Percentiles rank a stretch among this genome's conserved stretches.
Evolutionary conservation across 768 basidiomycete species (phyloP).

Genomic region (Grammothele lineata): DNA sequence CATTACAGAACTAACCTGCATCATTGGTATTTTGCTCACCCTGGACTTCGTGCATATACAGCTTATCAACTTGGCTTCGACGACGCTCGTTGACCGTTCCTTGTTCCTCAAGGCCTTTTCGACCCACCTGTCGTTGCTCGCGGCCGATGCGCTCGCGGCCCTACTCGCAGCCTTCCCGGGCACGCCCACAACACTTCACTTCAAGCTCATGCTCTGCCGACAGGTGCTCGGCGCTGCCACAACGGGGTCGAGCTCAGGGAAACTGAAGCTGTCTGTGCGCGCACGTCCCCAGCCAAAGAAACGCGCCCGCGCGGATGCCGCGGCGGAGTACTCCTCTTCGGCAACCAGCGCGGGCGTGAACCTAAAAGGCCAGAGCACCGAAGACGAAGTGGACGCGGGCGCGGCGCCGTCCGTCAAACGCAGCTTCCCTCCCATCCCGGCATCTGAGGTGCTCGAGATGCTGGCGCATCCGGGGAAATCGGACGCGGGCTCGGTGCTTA

Average conservation of each 20-base stretch:
- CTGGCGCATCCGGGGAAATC: constrained; percentile 8
- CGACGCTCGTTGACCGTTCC: constrained; percentile 28
- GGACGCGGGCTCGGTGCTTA: constrained; percentile 4
- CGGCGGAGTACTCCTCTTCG: neutral
- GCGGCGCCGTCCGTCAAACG: constrained; percentile 1
- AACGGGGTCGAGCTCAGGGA: neutral
- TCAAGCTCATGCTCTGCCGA: constrained; percentile 28
- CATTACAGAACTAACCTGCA: too few relatives aligned
- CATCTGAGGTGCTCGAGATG: constrained; percentile 17
- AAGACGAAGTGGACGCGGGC: neutral
- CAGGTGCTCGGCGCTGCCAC: constrained; percentile 4
- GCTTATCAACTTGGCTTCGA: constrained; percentile 32
- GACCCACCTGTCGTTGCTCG: constrained; percentile 21
- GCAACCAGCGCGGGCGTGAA: too few relatives aligned
- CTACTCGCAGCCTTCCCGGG: constrained; percentile 24
- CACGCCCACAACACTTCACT: constrained; percentile 20
- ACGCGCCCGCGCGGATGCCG: constrained; percentile 12
- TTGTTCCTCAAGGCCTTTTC: constrained; percentile 29
- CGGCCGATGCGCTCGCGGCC: constrained; percentile 13
- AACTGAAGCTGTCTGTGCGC: constrained; percentile 19
- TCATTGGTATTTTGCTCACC: neutral
- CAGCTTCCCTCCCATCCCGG: constrained; percentile 12
- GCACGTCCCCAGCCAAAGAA: constrained; percentile 24
- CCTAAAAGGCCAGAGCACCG: neutral
- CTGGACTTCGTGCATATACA: constrained; percentile 9